phyloP scores from a whole-genome alignment of 2,329 filamentous ascomycete species.

The Grosmannia serpens region DNA sequence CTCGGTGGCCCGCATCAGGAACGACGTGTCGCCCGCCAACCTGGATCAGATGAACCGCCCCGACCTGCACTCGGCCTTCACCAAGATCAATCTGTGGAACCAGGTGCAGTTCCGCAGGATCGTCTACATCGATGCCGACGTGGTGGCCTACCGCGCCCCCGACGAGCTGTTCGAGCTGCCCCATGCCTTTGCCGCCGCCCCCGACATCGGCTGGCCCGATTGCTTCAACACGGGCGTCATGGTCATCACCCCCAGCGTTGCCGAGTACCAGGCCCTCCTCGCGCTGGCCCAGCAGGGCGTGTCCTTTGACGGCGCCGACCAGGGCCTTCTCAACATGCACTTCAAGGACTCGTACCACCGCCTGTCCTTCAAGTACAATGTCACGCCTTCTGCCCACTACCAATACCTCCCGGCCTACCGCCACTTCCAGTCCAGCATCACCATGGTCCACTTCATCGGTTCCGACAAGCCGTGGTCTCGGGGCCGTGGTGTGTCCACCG shows the following conservation, averaged over 20 bases:
- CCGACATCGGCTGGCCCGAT: slow-evolving; percentile 97
- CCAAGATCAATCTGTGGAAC: slow-evolving; percentile 91
- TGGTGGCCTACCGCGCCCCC: slow-evolving; percentile 79
- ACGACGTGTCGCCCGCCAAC: slow-evolving; percentile 59
- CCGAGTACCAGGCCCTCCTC: slow-evolving; percentile 74
- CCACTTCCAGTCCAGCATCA: slow-evolving; percentile 85
- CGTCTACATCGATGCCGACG: slow-evolving; percentile 88
- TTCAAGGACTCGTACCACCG: slow-evolving; percentile 76
- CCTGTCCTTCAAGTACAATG: slow-evolving; percentile 91
- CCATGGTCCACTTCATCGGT: slow-evolving; percentile 90
- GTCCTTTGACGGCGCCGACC: slow-evolving; percentile 94
- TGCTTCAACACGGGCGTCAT: slow-evolving; percentile 97
- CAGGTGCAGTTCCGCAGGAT: slow-evolving; percentile 83
- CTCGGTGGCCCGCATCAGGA: slow-evolving; percentile 69
- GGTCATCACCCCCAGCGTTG: slow-evolving; percentile 76
- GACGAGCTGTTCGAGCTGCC: slow-evolving; percentile 76
- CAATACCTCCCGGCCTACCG: slow-evolving; percentile 93
- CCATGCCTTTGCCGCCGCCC: slow-evolving; percentile 57
- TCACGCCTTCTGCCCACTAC: slow-evolving; percentile 91
- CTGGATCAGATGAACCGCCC: slow-evolving; percentile 83
- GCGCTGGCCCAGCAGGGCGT: slow-evolving; percentile 77
- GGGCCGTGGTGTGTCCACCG: slow-evolving; percentile 42
- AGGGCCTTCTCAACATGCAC: slow-evolving; percentile 90
- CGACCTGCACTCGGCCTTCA: slow-evolving; percentile 87
- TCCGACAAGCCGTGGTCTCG: slow-evolving; percentile 78